Base-by-base conservation (phyloP, 75 land plant species). In the Cryptomeria japonica region DNA sequence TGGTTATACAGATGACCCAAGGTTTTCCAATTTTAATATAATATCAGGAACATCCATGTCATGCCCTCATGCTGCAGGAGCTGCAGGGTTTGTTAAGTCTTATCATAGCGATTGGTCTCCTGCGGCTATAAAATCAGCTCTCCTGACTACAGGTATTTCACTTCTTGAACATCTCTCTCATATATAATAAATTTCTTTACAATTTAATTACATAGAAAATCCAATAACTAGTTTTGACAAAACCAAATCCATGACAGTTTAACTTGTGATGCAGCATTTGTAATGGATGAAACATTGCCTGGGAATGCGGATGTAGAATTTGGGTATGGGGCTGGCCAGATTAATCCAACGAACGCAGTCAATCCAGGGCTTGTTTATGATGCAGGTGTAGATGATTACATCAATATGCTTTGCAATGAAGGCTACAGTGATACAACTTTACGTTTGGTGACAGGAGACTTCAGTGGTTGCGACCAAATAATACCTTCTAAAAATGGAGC, bases 1-100 rank as follows among this genome's bases (percentile, higher is more conserved):
- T 2, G 92, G 61, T 42, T 22, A 61, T 2, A 25, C 32, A 22
- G 83, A 46, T 88, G 51, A 70, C 70, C 38, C 75, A 85, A 85
- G 92, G 88, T 11, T 87, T 87, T 34, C 86, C 85, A 22, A 88
- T 32, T 85, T 18, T 34, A 77, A 88, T 87, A 76, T 91, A 18
- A 90, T 91, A 89, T 91, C 92, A 14, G 94, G 94, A 10, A 94
- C 95, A n/a, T 94, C 95, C 38, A 94, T 94, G 94, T 90, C 94
- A 10, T 90, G 93, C 55, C 94, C 94, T 15, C 94, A 93, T 75
- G 92, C 85, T 16, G 87, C 87, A 28, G 92, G 91, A 19, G 90
- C 84, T 14, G 94, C 93, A 3, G 94, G 92, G 42, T 91, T 87
- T 80, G 89, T 93, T 2, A 92, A 92, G 77, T 88, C 92, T 0